These are phyloP conservation scores for Antitrichia curtipendula DNA, from an alignment of 225 moss, liverwort and hornwort genomes.

Conservation along the genomic window DNA sequence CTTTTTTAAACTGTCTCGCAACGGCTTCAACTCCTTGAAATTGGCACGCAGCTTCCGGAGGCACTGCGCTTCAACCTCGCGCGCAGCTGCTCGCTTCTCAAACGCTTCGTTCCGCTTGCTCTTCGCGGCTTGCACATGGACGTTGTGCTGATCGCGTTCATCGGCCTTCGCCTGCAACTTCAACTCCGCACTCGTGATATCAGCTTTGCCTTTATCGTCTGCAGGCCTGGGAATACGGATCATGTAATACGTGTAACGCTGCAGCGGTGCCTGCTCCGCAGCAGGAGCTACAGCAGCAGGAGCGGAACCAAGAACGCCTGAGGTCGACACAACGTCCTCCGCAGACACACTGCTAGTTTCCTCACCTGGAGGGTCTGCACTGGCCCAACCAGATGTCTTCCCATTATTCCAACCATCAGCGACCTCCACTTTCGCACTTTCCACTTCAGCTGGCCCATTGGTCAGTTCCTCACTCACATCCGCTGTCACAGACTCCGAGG, in stretches of 20 bases:
- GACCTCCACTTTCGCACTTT: neutral
- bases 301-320: neutral
- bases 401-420: neutral
- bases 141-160: neutral
- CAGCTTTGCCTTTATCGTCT: neutral
- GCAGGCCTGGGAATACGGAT: neutral
- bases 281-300: neutral
- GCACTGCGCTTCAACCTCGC: slow-evolving; percentile 38
- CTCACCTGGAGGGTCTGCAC: neutral
- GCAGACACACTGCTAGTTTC: neutral
- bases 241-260: neutral
- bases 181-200: neutral
- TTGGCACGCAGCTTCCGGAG: slow-evolving; percentile 18
- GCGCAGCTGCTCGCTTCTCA: slow-evolving; percentile 43
- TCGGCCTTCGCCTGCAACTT: neutral
- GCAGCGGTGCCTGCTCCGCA: neutral
- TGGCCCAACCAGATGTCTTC: neutral
- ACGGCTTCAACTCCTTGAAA: slow-evolving; percentile 31
- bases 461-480: neutral
- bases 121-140: slow-evolving; percentile 22
- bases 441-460: neutral
- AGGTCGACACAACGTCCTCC: neutral
- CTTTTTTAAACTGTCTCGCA: slow-evolving; percentile 26
- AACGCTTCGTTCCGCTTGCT: slow-evolving; percentile 37
- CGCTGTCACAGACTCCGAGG: neutral